phyloP scores from a whole-genome alignment of 257 asterid genomes.

The Perilla frutescens region DNA sequence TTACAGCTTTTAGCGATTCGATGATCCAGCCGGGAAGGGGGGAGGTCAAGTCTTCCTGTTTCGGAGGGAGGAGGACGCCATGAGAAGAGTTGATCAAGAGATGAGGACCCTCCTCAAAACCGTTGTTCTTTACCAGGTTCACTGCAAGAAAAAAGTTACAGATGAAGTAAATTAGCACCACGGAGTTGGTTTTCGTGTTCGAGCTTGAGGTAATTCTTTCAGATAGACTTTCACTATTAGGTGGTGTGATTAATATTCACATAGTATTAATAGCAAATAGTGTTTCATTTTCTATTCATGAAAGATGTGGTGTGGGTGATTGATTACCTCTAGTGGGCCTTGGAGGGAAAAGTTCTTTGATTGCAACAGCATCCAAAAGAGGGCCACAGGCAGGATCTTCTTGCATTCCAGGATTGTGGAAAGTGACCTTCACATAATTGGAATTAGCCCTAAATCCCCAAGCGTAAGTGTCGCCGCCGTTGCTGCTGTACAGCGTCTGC shows the following conservation, averaged over 20 bases:
- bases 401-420: slow-evolving; percentile 78
- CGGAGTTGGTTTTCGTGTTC: background rate
- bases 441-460: slow-evolving; percentile 78
- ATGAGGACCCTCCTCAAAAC: slow-evolving; percentile 90
- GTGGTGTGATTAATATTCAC: too few species aligned
- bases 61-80: slow-evolving; percentile 87
- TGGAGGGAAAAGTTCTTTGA: slow-evolving; percentile 72
- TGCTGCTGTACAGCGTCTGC: slow-evolving; percentile 79
- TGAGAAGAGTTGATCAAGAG: slow-evolving; percentile 63
- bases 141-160: slow-evolving; percentile 42
- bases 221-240: too few species aligned
- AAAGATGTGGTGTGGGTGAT: too few species aligned
- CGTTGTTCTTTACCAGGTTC: slow-evolving; percentile 70
- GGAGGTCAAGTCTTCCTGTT: slow-evolving; percentile 66
- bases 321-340: slow-evolving; percentile 54
- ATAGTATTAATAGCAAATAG: too few species aligned
- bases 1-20: slow-evolving; percentile 75
- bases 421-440: slow-evolving; percentile 50
- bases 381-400: slow-evolving; percentile 97
- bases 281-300: too few species aligned
- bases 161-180: background rate
- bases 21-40: slow-evolving; percentile 95
- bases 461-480: slow-evolving; percentile 83
- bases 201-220: background rate
- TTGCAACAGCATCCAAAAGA: slow-evolving; percentile 85